Evolutionary conservation across 2,329 filamentous ascomycete genomes (phyloP), one percentile per base, ranked within the genome.

Genomic region (Monilinia fructicola): DNA sequence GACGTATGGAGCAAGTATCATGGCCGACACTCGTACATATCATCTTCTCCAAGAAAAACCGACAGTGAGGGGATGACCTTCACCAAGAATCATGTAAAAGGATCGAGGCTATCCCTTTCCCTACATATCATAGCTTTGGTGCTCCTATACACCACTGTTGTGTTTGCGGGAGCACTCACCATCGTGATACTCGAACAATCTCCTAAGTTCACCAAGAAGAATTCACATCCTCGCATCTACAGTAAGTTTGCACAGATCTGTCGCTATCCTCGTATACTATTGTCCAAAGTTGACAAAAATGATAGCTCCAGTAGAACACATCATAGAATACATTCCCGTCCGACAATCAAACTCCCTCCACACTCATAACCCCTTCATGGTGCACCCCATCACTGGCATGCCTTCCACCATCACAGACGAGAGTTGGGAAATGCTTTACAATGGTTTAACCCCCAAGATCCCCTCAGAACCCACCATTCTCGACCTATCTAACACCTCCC

Each of bases 351-450:
- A 61, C n/a, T 40, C 58, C 18, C 44, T 61, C 10, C 58, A 61
- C 16, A 31, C 21, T 18, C 58, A 38, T 18, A 61, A 61, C 26
- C 46, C 46, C 7, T 61, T 61, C 10, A 61, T 61, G 58, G 58
- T 21, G 21, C n/a, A 61, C 18, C 58, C 58, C 18, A 11, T 9
- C 28, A 61, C 44, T n/a, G 58, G 58, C 18, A 46, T 61, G 11
- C 58, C 58, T 5, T 28, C 48, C 16, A 31, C 31, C 11, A 52
- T 16, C 31, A 40, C 46, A 14, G 58, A 61, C 23, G 58, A 52
- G n/a, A 31, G 38, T 14, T 61, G 58, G 58, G 28, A 61, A 18
- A 52, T 61, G 58, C 46, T 61, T 16, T 61, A 61, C 10, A 61
- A 61, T 14, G 58, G 58, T 61, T 50, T 31, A 23, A 12, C 12